Evolutionary conservation across 768 basidiomycete species (phyloP), one percentile per base, ranked within the genome.

Genomic region (Kwoniella europaea): DNA sequence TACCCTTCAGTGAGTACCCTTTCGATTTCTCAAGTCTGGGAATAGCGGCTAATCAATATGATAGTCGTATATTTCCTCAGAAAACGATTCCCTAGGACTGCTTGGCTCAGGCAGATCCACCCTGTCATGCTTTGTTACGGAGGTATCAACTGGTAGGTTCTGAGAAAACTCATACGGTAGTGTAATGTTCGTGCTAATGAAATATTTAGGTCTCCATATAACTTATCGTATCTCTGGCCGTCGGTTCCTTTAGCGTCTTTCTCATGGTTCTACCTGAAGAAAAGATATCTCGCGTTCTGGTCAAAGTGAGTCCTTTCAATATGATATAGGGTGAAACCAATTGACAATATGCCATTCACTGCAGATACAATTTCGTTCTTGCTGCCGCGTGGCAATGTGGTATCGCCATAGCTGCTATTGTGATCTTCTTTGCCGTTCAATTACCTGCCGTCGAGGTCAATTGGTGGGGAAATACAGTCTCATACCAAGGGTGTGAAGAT

Each of bases 1-100:
- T 89, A 2, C 93, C 93, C 35, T 87, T 94, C 77, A 90, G 74
- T 75, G 55, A 71, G 74, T 72, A 9, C 18, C 35, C 18, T 46
- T 50, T 43, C n/a, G 18, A 56, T 22, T 56, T 56, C 55, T 18
- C 12, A 56, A 24, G 22, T n/a, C 4, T 18, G 20, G 20, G 50
- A 52, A 10, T 20, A 52, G 50, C 50, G 50, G 16, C 20, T 15
- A 52, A 16, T 52, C 12, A 56, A 6, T 4, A 12, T 44, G 9
- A 44, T 44, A 73, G 73, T 70, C 61, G 35, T 67, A 35, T 75
- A 64, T 24, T 27, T 56, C 24, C 53, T 74, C 0, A 67, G 61
- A 44, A 69, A 66, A n/a, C 12, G 18, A 27, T 80, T 73, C 68
- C 76, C 77, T 12, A 18, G 65, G 6, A 42, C 50, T 9, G 44